A percentile compares a stretch with the other conserved stretches of the same genome.
Conservation (phyloP, 2,329 filamentous ascomycete genomes). For the Stagonosporopsis cucurbitacearum region DNA sequence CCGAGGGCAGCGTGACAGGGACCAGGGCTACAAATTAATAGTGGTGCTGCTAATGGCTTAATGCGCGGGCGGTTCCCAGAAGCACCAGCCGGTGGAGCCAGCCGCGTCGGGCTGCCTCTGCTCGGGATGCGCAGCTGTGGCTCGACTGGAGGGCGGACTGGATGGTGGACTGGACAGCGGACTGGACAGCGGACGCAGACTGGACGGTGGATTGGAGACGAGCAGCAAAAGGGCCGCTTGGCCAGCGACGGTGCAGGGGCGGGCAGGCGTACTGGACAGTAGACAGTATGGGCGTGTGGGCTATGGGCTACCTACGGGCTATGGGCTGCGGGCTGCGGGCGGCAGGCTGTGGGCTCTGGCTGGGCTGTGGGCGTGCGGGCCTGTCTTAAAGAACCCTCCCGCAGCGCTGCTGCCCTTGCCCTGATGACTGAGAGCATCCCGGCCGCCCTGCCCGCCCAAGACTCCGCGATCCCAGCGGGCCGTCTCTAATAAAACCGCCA, state of each 20-base stretch:
- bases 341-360: too few relatives aligned
- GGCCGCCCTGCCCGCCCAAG: slow-evolving; percentile 19
- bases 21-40: slow-evolving; percentile 31
- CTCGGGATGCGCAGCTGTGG: slow-evolving; percentile 21
- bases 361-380: too few relatives aligned
- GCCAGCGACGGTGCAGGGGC: slow-evolving; percentile 24
- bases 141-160: too few relatives aligned
- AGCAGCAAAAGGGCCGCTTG: slow-evolving; percentile 23
- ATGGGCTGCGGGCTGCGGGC: too few relatives aligned
- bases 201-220: background rate
- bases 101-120: slow-evolving; percentile 20
- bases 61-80: slow-evolving; percentile 30
- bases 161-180: background rate
- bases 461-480: slow-evolving; percentile 22
- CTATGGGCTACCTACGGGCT: too few relatives aligned
- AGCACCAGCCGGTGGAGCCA: slow-evolving; percentile 30
- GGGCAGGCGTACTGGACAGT: slow-evolving; percentile 14
- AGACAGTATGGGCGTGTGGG: too few relatives aligned
- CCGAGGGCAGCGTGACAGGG: slow-evolving; percentile 27
- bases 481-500: slow-evolving; percentile 34
- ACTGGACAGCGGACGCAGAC: slow-evolving; percentile 23
- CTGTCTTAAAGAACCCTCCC: slow-evolving; percentile 38
- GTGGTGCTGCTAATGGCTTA: slow-evolving; percentile 29
- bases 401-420: slow-evolving; percentile 30
- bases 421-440: slow-evolving; percentile 32